phyloP scores from a whole-genome alignment of 495 filamentous ascomycete species.

The Sphaerosporella brunnea region DNA sequence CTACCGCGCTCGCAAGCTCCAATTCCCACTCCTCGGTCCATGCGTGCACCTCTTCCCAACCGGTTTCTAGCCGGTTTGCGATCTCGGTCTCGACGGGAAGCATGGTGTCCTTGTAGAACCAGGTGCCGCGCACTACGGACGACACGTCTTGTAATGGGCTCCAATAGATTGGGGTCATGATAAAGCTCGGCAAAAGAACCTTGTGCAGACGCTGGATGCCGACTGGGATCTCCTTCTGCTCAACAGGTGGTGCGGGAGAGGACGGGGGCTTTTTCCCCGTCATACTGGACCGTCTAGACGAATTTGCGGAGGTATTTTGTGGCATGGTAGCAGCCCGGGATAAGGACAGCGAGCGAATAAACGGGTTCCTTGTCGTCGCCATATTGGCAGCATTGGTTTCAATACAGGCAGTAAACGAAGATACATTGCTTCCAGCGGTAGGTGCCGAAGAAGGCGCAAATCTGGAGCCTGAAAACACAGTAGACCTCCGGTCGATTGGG shows the following conservation, averaged over 20 bases:
- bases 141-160: constrained; percentile 83
- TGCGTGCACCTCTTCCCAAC: constrained; percentile 67
- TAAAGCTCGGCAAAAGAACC: constrained; percentile 37
- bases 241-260: constrained; percentile 6
- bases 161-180: constrained; percentile 98
- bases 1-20: constrained; percentile 75
- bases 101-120: constrained; percentile 96
- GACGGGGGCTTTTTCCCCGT: constrained; percentile 14
- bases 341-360: constrained; percentile 17
- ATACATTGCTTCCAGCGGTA: neutral
- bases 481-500: neutral
- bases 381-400: neutral
- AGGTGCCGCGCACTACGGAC: constrained; percentile 67
- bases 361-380: constrained; percentile 17
- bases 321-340: constrained; percentile 12
- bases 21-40: constrained; percentile 91
- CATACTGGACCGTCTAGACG: constrained; percentile 10
- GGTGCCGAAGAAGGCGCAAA: neutral
- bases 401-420: neutral
- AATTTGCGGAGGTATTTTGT: constrained; percentile 6
- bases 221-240: constrained; percentile 42
- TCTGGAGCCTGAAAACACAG: neutral
- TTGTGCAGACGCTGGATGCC: constrained; percentile 56
- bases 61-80: constrained; percentile 78
- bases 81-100: constrained; percentile 70